Conservation (phyloP, 306 rosid species). For the Prunus davidiana region DNA sequence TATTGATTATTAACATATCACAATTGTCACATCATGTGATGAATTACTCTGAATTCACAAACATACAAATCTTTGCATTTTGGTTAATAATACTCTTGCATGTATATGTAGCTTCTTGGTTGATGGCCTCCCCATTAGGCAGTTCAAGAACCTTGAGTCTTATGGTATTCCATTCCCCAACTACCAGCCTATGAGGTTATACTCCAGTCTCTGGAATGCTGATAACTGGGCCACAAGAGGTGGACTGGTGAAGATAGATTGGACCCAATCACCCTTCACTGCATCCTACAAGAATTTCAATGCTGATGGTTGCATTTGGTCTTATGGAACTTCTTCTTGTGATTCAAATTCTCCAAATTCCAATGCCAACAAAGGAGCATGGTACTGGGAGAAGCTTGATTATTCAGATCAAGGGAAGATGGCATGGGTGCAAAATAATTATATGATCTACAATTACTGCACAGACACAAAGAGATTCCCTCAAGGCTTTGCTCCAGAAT, state of each 20-base stretch:
- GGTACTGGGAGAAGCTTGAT: slow-evolving; percentile 30
- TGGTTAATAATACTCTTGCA: not conserved
- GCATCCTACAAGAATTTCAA: slow-evolving; percentile 27
- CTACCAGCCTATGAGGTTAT: slow-evolving; percentile 33
- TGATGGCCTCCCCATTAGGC: slow-evolving; percentile 38
- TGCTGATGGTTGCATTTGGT: slow-evolving; percentile 20
- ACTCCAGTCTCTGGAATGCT: slow-evolving; percentile 44
- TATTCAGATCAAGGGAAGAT: slow-evolving; percentile 12
- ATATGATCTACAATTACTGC: slow-evolving; percentile 48
- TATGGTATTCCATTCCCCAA: slow-evolving; percentile 28
- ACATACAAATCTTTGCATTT: not conserved
- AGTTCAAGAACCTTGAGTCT: slow-evolving; percentile 33
- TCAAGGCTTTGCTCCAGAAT: slow-evolving; percentile 38
- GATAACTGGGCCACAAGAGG: slow-evolving; percentile 44
- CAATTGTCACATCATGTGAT: too few species aligned
- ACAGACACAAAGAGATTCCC: slow-evolving; percentile 30
- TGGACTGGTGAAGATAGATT: slow-evolving; percentile 33
- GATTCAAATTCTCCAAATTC: not conserved
- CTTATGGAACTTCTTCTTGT: slow-evolving; percentile 6
- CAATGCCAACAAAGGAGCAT: not conserved
- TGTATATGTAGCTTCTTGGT: slow-evolving; percentile 29
- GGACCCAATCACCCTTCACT: slow-evolving; percentile 33
- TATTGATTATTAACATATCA: too few species aligned
- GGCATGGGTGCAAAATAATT: slow-evolving; percentile 24
- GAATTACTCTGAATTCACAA: not conserved